phyloP scores from a whole-genome alignment of 306 rosid genomes.

The Mucuna pruriens region DNA sequence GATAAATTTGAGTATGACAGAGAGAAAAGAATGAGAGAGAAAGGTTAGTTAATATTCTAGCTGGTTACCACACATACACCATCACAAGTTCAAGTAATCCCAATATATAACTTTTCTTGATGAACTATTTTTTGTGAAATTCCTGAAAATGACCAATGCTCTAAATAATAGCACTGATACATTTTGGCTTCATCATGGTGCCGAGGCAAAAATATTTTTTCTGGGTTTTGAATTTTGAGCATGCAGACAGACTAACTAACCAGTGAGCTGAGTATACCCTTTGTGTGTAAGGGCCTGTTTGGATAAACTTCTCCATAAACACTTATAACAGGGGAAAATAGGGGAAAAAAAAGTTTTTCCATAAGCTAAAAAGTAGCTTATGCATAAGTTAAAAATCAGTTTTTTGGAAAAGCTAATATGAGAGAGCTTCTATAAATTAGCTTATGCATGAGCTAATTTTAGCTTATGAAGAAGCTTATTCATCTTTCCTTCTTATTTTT shows the following conservation, averaged over 20 bases:
- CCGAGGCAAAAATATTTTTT: not conserved
- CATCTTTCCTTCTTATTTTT: no score
- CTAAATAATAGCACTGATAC: not conserved
- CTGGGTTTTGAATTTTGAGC: slow-evolving; percentile 2
- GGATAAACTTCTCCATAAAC: no score
- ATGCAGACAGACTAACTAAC: not conserved
- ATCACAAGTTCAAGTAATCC: not conserved
- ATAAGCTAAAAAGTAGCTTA: no score
- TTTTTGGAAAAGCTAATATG: no score
- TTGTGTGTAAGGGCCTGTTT: no score
- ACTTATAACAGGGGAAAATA: no score
- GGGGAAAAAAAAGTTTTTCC: no score
- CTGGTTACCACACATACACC: not conserved
- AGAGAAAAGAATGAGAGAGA: slow-evolving; percentile 88
- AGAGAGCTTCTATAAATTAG: no score
- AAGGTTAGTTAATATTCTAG: slow-evolving; percentile 62
- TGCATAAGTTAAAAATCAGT: no score
- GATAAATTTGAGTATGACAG: slow-evolving; percentile 95
- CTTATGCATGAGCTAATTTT: no score
- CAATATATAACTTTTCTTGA: not conserved
- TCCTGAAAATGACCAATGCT: not conserved
- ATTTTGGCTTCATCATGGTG: slow-evolving; percentile 10
- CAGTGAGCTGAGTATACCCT: not conserved
- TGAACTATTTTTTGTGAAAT: slow-evolving; percentile 2
- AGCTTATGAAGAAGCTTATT: no score